Base-by-base conservation (phyloP, 2,329 filamentous ascomycete species). In the Alternaria hordeiaustralica region DNA sequence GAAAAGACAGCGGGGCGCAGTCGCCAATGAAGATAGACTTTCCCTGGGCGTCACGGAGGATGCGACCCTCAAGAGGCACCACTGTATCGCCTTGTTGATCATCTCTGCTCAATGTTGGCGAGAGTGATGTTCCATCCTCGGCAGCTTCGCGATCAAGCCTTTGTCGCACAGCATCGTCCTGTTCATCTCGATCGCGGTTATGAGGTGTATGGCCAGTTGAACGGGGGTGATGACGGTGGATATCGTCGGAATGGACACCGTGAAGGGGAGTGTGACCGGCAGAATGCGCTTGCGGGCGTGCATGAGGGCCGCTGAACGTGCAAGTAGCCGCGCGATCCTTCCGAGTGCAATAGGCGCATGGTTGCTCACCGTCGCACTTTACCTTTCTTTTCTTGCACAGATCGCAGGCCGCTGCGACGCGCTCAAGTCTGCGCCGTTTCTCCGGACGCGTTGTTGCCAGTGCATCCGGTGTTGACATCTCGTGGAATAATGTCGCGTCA, bases 1-100 rank as follows among this genome's bases (percentile, higher is more conserved):
- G 68, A 57, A 86, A 86, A 0, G 84, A 86, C 50, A 86, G 74
- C 51, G 84, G 85, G 33, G 84, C 84, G 41, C 83, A 86, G 62
- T 87, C 85, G 13, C 85, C 85, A 26, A 87, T 83, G 66, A 86
- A 87, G 70, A 87, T 85, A 54, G 85, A 82, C 59, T 86, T 86
- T 6, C 84, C 84, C 64, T 85, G 83, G 0, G 84, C 83, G 66
- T 86, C 84, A 23, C 83, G 83, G 10, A 86, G 77, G 25, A 86
- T 80, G 10, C 84, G 77, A 10, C 81, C 81, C 66, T 82, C 79
- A 12, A 82, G 73, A 10, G 82, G 82, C 6, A 84, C 81, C 1
- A 71, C 80, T 3, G 82, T 81, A 63, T 81, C 71, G 72, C 81
- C 69, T 67, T 81, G 72, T 75, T 81, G 50, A 70, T 80, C 64